These are phyloP conservation scores for Cokeromyces recurvatus DNA, from an alignment of 371 early-diverging fungal genomes.

Conservation along the genomic window DNA sequence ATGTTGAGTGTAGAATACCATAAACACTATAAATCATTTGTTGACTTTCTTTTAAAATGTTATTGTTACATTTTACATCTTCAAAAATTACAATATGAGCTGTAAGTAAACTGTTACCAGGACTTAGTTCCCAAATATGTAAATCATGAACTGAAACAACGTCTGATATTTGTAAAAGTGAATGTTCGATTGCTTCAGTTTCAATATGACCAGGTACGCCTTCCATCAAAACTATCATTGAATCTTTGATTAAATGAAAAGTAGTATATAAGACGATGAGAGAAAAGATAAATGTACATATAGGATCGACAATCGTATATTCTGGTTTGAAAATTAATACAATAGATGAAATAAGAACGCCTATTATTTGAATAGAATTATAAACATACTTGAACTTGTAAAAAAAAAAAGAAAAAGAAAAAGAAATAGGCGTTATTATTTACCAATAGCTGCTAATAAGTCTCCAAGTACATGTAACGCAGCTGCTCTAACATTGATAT, in stretches of 20 bases:
- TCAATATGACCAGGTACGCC: slow-evolving; percentile 64
- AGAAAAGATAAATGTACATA: slow-evolving; percentile 86
- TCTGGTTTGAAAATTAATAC: slow-evolving; percentile 68
- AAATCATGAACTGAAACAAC: slow-evolving; percentile 67
- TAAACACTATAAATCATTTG: slow-evolving; percentile 51
- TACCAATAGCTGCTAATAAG: slow-evolving; percentile 72
- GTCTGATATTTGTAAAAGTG: slow-evolving; percentile 48
- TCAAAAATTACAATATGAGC: slow-evolving; percentile 35
- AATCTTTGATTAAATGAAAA: slow-evolving; percentile 54
- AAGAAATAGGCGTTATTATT: too few relatives aligned
- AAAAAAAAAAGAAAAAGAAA: too few relatives aligned
- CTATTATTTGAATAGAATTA: slow-evolving; percentile 1
- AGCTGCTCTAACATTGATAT: slow-evolving; percentile 71
- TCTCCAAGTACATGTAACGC: slow-evolving; percentile 85
- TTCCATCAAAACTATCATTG: slow-evolving; percentile 71
- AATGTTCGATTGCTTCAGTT: slow-evolving; percentile 51
- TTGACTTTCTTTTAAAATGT: slow-evolving; percentile 53
- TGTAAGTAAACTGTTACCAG: slow-evolving; percentile 56
- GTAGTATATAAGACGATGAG: slow-evolving; percentile 76
- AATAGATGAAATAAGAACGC: slow-evolving; percentile 82
- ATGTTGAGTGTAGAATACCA: slow-evolving; percentile 63
- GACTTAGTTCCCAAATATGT: slow-evolving; percentile 72
- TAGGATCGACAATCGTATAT: slow-evolving; percentile 70
- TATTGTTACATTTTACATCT: slow-evolving; percentile 36
- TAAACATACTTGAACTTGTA: background rate